A percentile compares a stretch with the other conserved stretches of the same genome.
phyloP scores from a whole-genome alignment of 1,139 yeast genomes.

The Diutina scorzettiae region DNA sequence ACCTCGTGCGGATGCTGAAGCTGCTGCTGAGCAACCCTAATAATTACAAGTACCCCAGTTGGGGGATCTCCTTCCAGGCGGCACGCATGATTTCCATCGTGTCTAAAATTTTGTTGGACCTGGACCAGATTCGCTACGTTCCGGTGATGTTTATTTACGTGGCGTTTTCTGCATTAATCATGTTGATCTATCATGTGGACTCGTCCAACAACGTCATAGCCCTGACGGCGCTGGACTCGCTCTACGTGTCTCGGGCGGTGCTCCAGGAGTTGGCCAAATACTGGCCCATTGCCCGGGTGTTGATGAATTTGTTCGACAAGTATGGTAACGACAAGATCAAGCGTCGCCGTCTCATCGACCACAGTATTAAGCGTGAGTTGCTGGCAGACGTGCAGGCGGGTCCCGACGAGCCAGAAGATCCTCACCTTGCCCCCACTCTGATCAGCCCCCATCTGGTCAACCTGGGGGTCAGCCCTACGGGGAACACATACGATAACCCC shows the following conservation, averaged over 20 bases:
- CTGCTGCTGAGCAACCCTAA: slow-evolving; percentile 30
- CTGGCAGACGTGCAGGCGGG: background rate
- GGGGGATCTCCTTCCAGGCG: slow-evolving; percentile 82
- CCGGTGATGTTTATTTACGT: slow-evolving; percentile 48
- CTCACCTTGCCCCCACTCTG: background rate
- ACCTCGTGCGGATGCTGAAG: slow-evolving; percentile 42
- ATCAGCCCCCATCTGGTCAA: background rate
- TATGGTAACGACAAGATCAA: slow-evolving; percentile 34
- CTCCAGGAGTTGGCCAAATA: slow-evolving; percentile 39
- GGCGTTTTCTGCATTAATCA: slow-evolving; percentile 57
- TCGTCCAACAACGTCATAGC: slow-evolving; percentile 45
- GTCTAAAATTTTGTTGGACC: slow-evolving; percentile 43
- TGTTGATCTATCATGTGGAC: slow-evolving; percentile 66
- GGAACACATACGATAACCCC: background rate
- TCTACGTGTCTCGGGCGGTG: slow-evolving; percentile 39
- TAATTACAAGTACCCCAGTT: slow-evolving; percentile 56
- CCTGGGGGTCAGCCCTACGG: background rate
- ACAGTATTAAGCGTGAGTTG: background rate
- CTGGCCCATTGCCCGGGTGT: slow-evolving; percentile 33
- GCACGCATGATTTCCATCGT: slow-evolving; percentile 70
- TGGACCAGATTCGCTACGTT: slow-evolving; percentile 39
- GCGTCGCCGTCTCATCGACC: slow-evolving; percentile 33
- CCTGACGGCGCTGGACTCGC: slow-evolving; percentile 47
- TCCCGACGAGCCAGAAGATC: background rate
- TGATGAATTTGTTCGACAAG: slow-evolving; percentile 31